Conservation (phyloP, 2,329 filamentous ascomycete genomes). For the Fonsecaea multimorphosa region DNA sequence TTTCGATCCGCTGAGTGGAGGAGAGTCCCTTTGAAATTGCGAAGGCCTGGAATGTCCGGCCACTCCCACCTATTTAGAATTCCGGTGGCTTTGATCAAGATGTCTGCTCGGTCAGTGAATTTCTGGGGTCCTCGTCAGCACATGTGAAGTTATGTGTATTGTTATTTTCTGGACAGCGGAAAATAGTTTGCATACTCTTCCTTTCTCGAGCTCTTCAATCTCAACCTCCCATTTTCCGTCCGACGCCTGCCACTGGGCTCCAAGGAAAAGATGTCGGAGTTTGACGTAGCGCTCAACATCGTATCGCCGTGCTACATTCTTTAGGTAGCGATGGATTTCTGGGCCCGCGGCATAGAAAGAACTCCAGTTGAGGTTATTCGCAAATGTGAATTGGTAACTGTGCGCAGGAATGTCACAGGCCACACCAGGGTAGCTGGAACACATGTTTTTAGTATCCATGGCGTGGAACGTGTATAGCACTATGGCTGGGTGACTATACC, state of each 20-base stretch:
- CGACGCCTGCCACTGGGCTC: constrained; percentile 31
- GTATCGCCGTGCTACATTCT: constrained; percentile 28
- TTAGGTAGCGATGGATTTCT: constrained; percentile 35
- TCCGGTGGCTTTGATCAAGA: constrained; percentile 45
- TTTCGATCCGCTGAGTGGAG: constrained; percentile 52
- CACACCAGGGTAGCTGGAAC: constrained; percentile 12
- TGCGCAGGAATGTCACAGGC: constrained; percentile 53
- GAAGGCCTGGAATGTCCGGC: constrained; percentile 42
- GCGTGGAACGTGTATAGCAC: neutral
- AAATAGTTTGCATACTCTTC: constrained; percentile 15
- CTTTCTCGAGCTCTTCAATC: constrained; percentile 14
- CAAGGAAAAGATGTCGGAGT: constrained; percentile 25
- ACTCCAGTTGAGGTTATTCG: constrained; percentile 45
- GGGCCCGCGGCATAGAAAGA: constrained; percentile 31
- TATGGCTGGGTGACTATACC: constrained; percentile 40
- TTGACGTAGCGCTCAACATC: constrained; percentile 36
- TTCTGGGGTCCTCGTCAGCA: neutral
- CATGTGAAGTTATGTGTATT: neutral
- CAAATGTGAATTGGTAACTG: constrained; percentile 59
- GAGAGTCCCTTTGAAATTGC: constrained; percentile 40
- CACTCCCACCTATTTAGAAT: constrained; percentile 41
- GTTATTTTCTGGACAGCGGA: constrained; percentile 22
- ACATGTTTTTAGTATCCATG: neutral
- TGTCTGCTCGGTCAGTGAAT: neutral
- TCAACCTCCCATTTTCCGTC: constrained; percentile 18